phyloP scores from a whole-genome alignment of 768 basidiomycete species.

The Hypholoma sublateritium region DNA sequence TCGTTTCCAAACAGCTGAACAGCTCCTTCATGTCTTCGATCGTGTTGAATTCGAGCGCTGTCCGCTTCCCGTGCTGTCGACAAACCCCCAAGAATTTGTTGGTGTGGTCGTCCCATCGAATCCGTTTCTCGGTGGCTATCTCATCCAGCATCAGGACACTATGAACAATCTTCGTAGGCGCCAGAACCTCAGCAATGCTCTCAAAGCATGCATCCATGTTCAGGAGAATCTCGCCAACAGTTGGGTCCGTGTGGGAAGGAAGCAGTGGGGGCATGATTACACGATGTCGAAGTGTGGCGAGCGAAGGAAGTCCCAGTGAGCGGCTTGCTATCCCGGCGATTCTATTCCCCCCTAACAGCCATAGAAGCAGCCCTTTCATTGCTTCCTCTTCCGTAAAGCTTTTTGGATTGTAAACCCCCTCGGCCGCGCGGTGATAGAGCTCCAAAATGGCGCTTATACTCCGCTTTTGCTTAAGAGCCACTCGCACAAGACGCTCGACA shows the following conservation, averaged over 20 bases:
- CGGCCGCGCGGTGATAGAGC: not conserved
- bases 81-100: constrained; percentile 27
- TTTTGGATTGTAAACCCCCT: not conserved
- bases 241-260: constrained; percentile 13
- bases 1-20: constrained; percentile 13
- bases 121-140: constrained; percentile 21
- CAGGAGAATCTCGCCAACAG: not conserved
- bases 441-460: not conserved
- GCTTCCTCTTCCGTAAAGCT: constrained; percentile 21
- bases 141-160: constrained; percentile 29
- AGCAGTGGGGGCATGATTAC: constrained; percentile 14
- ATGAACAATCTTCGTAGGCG: constrained; percentile 8
- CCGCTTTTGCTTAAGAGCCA: constrained; percentile 2
- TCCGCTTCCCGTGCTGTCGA: constrained; percentile 18
- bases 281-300: constrained; percentile 9
- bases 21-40: constrained; percentile 18
- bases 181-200: not conserved
- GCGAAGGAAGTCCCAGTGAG: constrained; percentile 12
- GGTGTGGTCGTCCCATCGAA: constrained; percentile 21
- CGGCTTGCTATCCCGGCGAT: constrained; percentile 23
- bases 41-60: constrained; percentile 15
- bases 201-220: constrained; percentile 8
- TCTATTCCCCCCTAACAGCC: constrained; percentile 19
- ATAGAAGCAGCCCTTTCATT: constrained; percentile 18
- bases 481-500: constrained; percentile 15